phyloP scores from a whole-genome alignment of 2,329 filamentous ascomycete genomes.

The Aspergillus sp. region DNA sequence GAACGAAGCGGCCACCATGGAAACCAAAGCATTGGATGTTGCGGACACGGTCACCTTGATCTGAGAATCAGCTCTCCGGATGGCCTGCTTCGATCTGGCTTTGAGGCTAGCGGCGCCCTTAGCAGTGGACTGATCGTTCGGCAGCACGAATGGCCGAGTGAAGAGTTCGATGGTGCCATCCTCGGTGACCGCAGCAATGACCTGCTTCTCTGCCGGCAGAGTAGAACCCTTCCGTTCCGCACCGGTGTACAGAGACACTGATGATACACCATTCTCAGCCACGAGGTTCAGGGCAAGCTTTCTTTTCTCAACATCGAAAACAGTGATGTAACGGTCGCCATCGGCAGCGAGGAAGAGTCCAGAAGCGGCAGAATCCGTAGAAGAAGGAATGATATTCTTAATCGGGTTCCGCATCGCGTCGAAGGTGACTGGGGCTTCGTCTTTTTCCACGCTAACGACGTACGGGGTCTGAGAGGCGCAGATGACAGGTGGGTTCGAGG shows the following conservation, averaged over 20 bases:
- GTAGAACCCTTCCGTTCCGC: conserved; percentile 19
- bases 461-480: conserved; percentile 55
- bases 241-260: conserved; percentile 39
- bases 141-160: conserved; percentile 48
- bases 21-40: conserved; percentile 41
- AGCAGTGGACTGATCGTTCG: conserved; percentile 26
- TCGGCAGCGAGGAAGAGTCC: conserved; percentile 53
- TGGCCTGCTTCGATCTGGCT: conserved; percentile 48
- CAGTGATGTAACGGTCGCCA: conserved; percentile 53
- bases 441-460: conserved; percentile 46
- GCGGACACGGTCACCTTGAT: conserved; percentile 50
- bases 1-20: conserved; percentile 48
- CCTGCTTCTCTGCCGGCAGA: conserved; percentile 38
- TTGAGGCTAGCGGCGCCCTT: conserved; percentile 46
- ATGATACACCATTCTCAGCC: conserved; percentile 49
- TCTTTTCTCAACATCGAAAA: conserved; percentile 48
- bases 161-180: conserved; percentile 55
- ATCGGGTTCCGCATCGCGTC: conserved; percentile 54
- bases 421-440: conserved; percentile 45
- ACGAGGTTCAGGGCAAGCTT: conserved; percentile 52
- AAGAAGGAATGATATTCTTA: conserved; percentile 49
- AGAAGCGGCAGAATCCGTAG: conserved; percentile 33
- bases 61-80: conserved; percentile 47
- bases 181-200: conserved; percentile 50
- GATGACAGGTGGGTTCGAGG: conserved; percentile 47